Base-by-base conservation (phyloP, 2,329 filamentous ascomycete species). In the Fusarium pseudograminearum region DNA sequence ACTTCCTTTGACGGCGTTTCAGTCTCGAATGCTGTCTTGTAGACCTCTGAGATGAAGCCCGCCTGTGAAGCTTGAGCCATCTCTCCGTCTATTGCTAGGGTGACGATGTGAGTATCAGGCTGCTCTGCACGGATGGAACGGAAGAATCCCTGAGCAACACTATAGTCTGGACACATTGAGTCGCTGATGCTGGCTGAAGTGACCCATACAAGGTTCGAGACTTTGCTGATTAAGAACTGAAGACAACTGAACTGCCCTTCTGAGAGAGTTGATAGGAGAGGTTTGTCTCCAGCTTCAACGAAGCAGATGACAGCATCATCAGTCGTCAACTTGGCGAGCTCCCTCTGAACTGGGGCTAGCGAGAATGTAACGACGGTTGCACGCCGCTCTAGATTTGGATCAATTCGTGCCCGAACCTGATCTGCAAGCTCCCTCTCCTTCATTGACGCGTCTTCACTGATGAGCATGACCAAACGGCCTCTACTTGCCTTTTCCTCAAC, bases 341-440 rank as follows among this genome's bases (percentile, higher is more conserved):
- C 12, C 0, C 3, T 8, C 0, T 14, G 18, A 16, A 47, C 5
- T 3, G 9, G 1, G 11, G 2, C 15, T 0, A 9, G 7, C 0
- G 52, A 24, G 0, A 58, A 44, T 7, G 38, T 1, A 10, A 36
- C 2, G 0, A 44, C 1, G 1, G 3, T 14, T 12, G 4, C 0
- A 30, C 2, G 4, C 1, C 8, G 22, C 2, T 18, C 14, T 0
- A 3, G 0, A 1, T 5, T 12, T 1, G 36, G 22, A 3, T 30
- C 18, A 1, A 53, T 0, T 2, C 7, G 18, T 4, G 0, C 4
- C 1, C 2, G 22, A 14, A 57, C 15, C 0, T 22, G 18, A 4
- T 36, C n/a, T 8, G 38, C 47, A 5, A 54, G 30, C 8, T n/a
- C 15, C 16, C 3, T 44, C 7, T 53, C 22, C 1, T 10, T 14